phyloP scores from a whole-genome alignment of 2,329 filamentous ascomycete species.

The Botrytis deweyae region DNA sequence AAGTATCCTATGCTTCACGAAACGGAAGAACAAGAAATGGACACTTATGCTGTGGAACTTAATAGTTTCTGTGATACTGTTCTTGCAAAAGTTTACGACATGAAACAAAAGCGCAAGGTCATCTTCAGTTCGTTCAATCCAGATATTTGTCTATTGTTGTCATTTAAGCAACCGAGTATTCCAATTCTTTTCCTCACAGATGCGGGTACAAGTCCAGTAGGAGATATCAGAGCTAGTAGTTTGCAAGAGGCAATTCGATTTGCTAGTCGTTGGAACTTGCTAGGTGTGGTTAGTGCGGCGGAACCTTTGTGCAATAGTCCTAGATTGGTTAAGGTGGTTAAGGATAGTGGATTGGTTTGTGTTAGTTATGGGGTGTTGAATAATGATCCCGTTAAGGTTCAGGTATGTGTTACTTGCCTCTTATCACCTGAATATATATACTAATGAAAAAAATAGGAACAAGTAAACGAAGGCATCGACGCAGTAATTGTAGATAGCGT shows the following conservation, averaged over 20 bases:
- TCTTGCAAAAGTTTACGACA: constrained; percentile 83
- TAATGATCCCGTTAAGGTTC: constrained; percentile 81
- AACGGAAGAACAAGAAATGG: constrained; percentile 93
- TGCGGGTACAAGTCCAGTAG: constrained; percentile 75
- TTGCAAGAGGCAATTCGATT: constrained; percentile 95
- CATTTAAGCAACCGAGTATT: constrained; percentile 96
- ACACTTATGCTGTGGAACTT: constrained; percentile 90
- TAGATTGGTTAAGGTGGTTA: constrained; percentile 84
- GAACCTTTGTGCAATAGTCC: constrained; percentile 88
- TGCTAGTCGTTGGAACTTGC: constrained; percentile 88
- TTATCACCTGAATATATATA: background rate
- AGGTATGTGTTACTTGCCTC: constrained; percentile 56
- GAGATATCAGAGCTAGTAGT: constrained; percentile 85
- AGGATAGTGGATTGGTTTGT: constrained; percentile 90
- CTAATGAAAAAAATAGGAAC: constrained; percentile 42
- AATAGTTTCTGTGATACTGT: constrained; percentile 97
- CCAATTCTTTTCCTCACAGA: constrained; percentile 94
- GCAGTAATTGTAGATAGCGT: constrained; percentile 97
- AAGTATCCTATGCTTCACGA: constrained; percentile 99
- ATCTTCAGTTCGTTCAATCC: constrained; percentile 98
- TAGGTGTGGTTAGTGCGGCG: constrained; percentile 87
- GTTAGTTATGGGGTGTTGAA: constrained; percentile 92
- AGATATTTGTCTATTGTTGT: constrained; percentile 89
- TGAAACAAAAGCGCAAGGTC: constrained; percentile 79
- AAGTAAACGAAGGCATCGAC: constrained; percentile 94